Evolutionary conservation across 768 basidiomycete species (phyloP), one percentile per base, ranked within the genome.

Genomic region (Boletus bicolor): DNA sequence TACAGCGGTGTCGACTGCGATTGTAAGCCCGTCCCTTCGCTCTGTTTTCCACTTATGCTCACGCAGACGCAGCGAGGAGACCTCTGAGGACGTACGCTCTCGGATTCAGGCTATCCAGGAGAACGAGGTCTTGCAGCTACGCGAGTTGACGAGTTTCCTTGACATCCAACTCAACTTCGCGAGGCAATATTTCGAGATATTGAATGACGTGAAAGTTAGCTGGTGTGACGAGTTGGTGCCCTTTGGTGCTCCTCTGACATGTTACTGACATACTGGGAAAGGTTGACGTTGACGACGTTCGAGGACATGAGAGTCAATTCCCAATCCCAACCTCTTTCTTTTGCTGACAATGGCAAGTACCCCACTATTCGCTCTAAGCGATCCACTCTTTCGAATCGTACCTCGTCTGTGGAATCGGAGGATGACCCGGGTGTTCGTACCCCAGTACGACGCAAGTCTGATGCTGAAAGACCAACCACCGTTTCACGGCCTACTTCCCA

Each of bases 21-120:
- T 93, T 90, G 92, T 93, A 66, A 64, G 85, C 69, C 56, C 3
- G 44, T 49, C n/a, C 5, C 2, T 48, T 49, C 28, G 21, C 17
- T 17, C 34, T 47, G 12, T 37, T 51, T 30, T 24, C 14, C 46
- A 45, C 38, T 60, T 32, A 51, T 53, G 53, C 54, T 60, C 24
- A 63, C 12, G 15, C 60, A 4, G 53, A 45, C 49, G 9, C 61
- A 94, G 93, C 62, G 92, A 96, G 54, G 93, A 97, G 71, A 86
- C 87, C 0, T 80, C 84, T 9, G 89, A 93, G 66, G 91, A 95
- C 58, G 82, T 95, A 1, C 87, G 84, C n/a, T 79, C 79, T 3
- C 83, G 89, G 37, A 91, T 95, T 79, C 80, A 82, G 48, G 79
- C 78, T 0, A 87, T 97, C 46, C 89, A 92, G 65, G 86, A 91